Percentiles rank a stretch among this genome's conserved stretches.
These are phyloP conservation scores for Neurospora terricola DNA, from an alignment of 495 filamentous ascomycete species.

Conservation along the genomic window DNA sequence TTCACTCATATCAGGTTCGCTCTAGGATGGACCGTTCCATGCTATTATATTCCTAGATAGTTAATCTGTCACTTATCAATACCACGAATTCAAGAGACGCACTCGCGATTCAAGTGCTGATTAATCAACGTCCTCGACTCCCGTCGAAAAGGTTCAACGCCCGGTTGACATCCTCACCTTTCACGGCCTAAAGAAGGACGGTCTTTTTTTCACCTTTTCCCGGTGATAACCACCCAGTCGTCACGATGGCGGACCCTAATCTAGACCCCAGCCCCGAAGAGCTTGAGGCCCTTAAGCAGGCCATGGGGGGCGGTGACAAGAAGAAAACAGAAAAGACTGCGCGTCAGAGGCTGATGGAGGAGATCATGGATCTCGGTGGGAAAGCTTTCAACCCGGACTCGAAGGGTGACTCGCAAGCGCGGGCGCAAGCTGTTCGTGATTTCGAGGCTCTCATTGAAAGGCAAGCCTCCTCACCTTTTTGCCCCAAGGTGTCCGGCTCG, in stretches of 20 bases:
- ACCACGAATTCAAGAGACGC: background rate
- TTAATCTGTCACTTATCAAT: background rate
- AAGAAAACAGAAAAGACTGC: slow-evolving; percentile 7
- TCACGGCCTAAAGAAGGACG: background rate
- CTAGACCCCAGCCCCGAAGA: background rate
- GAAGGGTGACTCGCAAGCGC: slow-evolving; percentile 16
- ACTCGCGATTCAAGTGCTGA: background rate
- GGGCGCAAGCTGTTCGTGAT: slow-evolving; percentile 20
- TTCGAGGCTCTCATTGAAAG: slow-evolving; percentile 31
- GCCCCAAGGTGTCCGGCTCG: background rate
- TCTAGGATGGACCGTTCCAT: background rate
- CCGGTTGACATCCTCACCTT: background rate
- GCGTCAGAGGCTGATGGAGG: slow-evolving; percentile 19
- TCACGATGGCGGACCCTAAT: background rate
- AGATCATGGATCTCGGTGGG: slow-evolving; percentile 25
- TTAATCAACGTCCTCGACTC: background rate
- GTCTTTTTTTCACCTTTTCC: background rate
- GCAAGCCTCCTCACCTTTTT: slow-evolving; percentile 16
- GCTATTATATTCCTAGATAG: background rate
- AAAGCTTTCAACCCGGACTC: slow-evolving; percentile 32
- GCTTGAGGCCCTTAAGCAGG: background rate
- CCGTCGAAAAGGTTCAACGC: background rate
- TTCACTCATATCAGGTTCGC: background rate
- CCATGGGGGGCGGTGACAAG: background rate
- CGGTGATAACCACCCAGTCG: background rate